phyloP scores from a whole-genome alignment of 2,329 filamentous ascomycete species.

The Monosporascus sp. region DNA sequence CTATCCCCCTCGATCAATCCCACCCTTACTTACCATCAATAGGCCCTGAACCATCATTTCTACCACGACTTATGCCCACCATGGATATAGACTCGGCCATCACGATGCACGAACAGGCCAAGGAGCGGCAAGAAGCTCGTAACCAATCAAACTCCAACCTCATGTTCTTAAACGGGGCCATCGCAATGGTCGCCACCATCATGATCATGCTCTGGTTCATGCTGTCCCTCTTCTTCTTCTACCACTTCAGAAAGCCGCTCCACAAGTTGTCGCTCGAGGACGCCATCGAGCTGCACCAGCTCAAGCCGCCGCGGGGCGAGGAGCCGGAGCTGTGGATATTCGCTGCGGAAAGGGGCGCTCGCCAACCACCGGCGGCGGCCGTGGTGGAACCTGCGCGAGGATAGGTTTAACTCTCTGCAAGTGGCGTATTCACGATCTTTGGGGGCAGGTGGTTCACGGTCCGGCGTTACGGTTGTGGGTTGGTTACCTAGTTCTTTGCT shows the following conservation, averaged over 20 bases:
- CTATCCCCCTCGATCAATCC: no score
- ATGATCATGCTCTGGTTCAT: conserved; percentile 6
- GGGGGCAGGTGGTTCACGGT: no score
- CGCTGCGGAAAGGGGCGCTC: not conserved
- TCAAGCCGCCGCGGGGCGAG: not conserved
- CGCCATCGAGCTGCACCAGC: conserved; percentile 3
- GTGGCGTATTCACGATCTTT: no score
- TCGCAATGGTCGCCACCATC: conserved; percentile 3
- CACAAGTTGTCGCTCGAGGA: conserved; percentile 1
- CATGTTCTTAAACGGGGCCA: conserved; percentile 3
- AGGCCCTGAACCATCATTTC: no score
- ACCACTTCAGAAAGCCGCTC: conserved; percentile 6
- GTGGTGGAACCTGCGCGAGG: no score
- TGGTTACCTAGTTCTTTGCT: no score
- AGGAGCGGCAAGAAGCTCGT: not conserved
- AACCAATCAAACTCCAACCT: not conserved
- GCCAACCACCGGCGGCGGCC: not conserved
- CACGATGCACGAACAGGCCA: no score
- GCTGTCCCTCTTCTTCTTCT: conserved; percentile 9
- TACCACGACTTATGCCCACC: no score
- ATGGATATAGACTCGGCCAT: no score
- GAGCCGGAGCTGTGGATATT: not conserved
- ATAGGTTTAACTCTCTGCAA: no score
- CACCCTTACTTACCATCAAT: no score
- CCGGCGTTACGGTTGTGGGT: no score